Evolutionary conservation across 2,329 filamentous ascomycete genomes (phyloP).

Genomic region (Aspergillus caelatus): DNA sequence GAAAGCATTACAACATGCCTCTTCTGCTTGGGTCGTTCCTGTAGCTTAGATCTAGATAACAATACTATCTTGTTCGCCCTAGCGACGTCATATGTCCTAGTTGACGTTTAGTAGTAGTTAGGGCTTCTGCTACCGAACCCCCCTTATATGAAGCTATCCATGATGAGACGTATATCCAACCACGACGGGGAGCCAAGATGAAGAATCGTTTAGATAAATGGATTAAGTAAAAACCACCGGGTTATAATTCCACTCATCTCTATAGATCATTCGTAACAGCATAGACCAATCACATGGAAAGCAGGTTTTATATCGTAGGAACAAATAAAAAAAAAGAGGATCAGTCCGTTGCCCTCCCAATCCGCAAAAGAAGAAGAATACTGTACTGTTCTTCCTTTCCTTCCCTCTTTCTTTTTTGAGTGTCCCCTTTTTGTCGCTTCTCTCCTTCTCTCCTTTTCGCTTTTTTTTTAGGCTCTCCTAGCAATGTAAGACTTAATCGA

Average conservation of each 20-base stretch:
- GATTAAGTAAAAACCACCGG: constrained; percentile 4
- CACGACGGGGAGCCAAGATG: not conserved
- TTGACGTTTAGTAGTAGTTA: not conserved
- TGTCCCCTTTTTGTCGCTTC: not conserved
- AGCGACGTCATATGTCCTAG: not conserved
- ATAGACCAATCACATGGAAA: constrained; percentile 33
- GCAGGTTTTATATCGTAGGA: constrained; percentile 21
- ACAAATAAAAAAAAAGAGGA: not conserved
- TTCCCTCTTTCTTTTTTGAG: not conserved
- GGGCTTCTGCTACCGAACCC: not conserved
- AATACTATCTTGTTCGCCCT: not conserved
- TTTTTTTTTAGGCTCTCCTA: not conserved
- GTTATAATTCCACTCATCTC: constrained; percentile 39
- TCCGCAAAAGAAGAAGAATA: constrained; percentile 5
- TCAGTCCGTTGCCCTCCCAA: not conserved
- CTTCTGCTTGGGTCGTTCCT: not conserved
- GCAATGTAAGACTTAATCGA: not conserved
- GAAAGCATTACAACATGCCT: not conserved
- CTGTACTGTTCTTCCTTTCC: not conserved
- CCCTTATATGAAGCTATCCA: not conserved
- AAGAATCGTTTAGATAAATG: not conserved
- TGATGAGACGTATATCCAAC: not conserved
- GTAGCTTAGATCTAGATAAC: not conserved
- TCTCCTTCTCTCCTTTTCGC: not conserved
- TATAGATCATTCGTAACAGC: constrained; percentile 46